Evolutionary conservation across 805 yeast genomes (phyloP), one percentile per base, ranked within the genome.

Genomic region (Zygosaccharomyces siamensis): DNA sequence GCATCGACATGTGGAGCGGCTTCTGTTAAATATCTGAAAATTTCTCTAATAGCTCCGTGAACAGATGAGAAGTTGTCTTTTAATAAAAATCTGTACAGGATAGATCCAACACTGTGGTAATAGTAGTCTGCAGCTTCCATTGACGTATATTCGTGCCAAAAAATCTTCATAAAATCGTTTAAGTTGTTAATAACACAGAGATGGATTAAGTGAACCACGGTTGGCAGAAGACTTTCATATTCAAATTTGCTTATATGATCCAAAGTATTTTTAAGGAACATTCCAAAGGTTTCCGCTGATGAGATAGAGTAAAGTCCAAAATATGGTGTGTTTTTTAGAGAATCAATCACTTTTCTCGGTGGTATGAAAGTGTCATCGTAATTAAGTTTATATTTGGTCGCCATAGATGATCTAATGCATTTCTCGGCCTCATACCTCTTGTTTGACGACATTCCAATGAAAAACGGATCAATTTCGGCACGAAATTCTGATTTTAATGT

Each of bases 401-500:
- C 73, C 36, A 76, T 64, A 24, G 76, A 62, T 30, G 76, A 78
- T 56, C 83, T 81, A 27, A 86, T 68, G 4, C 80, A 68, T 39
- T 75, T 76, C 48, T 86, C 84, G 5, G 95, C 92, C 51, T 89
- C 97, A 47, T 89, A 97, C 47, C 92, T 78, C 46, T 81, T 82
- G 56, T 89, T 89, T 0, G 92, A 70, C 0, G 85, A 72, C 57
- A 84, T 85, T 57, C 89, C 89, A 50, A 86, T 74, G 61, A 84
- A 92, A 60, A 80, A 90, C 0, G 97, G 96, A 63, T 92, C 93
- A 38, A 90, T 77, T 24, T 75, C 69, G 1, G 70, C 72, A 47
- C 68, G 73, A 26, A 70, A 68, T 43, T 80, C 75, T 2, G 77
- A 74, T 59, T 86, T 89, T 51, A 93, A 72, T 24, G 80, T 72